phyloP scores from a whole-genome alignment of 768 basidiomycete species.

The Serendipita sp. region DNA sequence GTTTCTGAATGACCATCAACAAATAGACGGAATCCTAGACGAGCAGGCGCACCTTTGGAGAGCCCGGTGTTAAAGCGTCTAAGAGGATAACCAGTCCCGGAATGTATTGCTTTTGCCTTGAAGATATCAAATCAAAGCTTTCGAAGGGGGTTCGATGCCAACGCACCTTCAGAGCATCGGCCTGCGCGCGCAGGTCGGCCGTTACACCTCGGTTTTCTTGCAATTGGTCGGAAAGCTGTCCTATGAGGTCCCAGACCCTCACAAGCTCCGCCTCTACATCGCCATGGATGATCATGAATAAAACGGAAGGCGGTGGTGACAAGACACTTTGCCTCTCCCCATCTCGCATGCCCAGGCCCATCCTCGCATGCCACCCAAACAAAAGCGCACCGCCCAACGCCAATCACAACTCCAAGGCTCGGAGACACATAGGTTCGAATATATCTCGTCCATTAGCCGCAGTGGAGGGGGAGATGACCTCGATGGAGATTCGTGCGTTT shows the following conservation, averaged over 20 bases:
- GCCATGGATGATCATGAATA: not conserved
- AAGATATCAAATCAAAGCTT: not conserved
- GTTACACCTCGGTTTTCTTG: constrained; percentile 62
- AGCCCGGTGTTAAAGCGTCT: constrained; percentile 75
- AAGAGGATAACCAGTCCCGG: constrained; percentile 54
- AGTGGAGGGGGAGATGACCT: not conserved
- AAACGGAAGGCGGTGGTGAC: not conserved
- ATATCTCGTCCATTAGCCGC: not conserved
- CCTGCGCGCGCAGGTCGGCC: constrained; percentile 52
- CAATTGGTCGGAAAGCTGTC: constrained; percentile 72
- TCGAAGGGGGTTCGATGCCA: not conserved
- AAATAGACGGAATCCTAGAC: not conserved
- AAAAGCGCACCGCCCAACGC: not conserved
- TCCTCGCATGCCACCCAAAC: not conserved
- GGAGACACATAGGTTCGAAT: not conserved
- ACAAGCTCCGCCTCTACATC: constrained; percentile 15
- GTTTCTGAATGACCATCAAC: constrained; percentile 34
- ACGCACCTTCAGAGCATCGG: constrained; percentile 65
- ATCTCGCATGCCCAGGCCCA: no score
- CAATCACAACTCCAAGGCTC: not conserved
- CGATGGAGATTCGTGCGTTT: constrained; percentile 2
- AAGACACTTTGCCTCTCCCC: not conserved
- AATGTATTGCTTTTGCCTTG: constrained; percentile 75
- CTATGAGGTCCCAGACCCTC: constrained; percentile 34
- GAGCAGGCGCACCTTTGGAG: constrained; percentile 45